phyloP scores from a whole-genome alignment of 2,329 filamentous ascomycete species.

The Drechslerella coelobrocha region DNA sequence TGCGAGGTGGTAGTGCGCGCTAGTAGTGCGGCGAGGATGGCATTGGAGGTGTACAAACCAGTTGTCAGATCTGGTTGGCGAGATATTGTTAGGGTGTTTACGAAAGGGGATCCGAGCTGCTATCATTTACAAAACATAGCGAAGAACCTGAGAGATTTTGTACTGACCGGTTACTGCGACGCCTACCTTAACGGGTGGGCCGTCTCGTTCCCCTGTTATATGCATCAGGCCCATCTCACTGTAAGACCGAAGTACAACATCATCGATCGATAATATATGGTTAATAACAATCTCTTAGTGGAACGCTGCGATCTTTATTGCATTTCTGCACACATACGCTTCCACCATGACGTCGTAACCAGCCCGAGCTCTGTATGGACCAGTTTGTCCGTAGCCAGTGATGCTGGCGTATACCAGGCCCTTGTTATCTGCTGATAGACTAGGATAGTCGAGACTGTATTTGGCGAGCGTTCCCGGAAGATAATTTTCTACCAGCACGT shows the following conservation, averaged over 20 bases:
- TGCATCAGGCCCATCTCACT: slow-evolving; percentile 95
- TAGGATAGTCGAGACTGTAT: slow-evolving; percentile 87
- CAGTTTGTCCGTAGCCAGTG: slow-evolving; percentile 95
- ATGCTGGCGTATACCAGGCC: slow-evolving; percentile 91
- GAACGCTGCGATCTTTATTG: too few relatives aligned
- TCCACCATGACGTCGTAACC: slow-evolving; percentile 99
- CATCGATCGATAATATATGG: background rate
- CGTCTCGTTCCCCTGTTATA: slow-evolving; percentile 87
- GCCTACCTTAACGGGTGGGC: slow-evolving; percentile 93
- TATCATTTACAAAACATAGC: background rate
- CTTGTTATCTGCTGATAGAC: slow-evolving; percentile 80
- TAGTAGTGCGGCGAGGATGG: slow-evolving; percentile 92
- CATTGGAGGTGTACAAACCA: slow-evolving; percentile 91
- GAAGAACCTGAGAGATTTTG: background rate
- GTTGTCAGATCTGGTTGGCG: slow-evolving; percentile 77
- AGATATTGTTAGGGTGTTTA: background rate
- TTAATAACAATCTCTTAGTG: too few relatives aligned
- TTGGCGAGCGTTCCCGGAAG: slow-evolving; percentile 87
- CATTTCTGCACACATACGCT: slow-evolving; percentile 61
- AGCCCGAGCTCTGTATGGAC: slow-evolving; percentile 82
- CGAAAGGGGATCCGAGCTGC: background rate
- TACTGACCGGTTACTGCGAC: slow-evolving; percentile 77
- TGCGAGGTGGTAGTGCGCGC: slow-evolving; percentile 74
- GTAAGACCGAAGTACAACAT: background rate
- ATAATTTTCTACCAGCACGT: slow-evolving; percentile 96